Evolutionary conservation across 2,329 filamentous ascomycete genomes (phyloP), one percentile per base, ranked within the genome.

Genomic region (Chaetomiaceae sp.): DNA sequence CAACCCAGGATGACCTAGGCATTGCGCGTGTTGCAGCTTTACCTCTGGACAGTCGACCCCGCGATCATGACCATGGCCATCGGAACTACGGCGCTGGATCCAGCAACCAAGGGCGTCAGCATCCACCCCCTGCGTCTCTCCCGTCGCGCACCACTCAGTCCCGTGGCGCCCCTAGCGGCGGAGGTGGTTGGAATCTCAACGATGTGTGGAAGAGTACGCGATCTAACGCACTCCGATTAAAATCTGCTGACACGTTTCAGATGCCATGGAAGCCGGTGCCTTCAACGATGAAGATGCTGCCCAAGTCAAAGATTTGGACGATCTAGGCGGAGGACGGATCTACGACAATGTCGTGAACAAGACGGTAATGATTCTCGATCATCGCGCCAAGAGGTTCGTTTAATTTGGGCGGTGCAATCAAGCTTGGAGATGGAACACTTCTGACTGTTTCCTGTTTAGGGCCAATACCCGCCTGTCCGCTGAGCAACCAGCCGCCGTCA

Each of bases 241-340:
- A 18, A 22, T 35, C 7, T 32, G 35, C 42, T 48, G 4, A 39
- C 19, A 6, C 7, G 3, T 33, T 4, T 5, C 20, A 58, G 56
- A 46, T 6, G 55, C 63, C 5, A 56, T 58, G 2, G 33, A 47
- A 0, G 30, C 38, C 2, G 58, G 56, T 1, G 45, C 36, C 1
- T 62, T 66, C 17, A 37, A 65, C 3, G 64, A 66, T 33, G 56
- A 56, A 1, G 64, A 66, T 35, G 59, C 61, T 6, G 49, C 48
- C 4, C 50, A 45, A 4, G 62, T 63, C 24, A 48, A 50, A 7
- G 56, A 51, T 19, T 52, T 63, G 33, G 52, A 56, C 34, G 49
- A 56, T n/a, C 57, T 64, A 14, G 56, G 52, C 11, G 57, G 59
- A 17, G 57, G 56, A 2, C 47, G 59, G 22, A 43, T 61, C 30